phyloP scores from a whole-genome alignment of 139 green algal genomes.

The Tetratostichococcus sp. region DNA sequence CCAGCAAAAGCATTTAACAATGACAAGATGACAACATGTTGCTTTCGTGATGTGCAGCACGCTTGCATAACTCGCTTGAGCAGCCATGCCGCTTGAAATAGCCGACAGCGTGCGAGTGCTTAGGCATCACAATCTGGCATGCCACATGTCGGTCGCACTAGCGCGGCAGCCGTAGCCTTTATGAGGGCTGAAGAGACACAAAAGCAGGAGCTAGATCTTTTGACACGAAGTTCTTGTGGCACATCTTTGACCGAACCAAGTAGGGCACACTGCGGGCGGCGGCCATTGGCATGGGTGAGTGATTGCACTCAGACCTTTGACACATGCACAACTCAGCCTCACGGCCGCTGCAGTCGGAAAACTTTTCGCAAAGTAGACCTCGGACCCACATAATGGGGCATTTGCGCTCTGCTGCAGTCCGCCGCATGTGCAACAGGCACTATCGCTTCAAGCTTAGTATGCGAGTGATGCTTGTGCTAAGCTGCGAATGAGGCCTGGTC shows the following conservation, averaged over 20 bases:
- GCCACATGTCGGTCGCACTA: slow-evolving; percentile 92
- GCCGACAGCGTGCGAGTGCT: slow-evolving; percentile 99
- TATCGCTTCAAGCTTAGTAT: too few species aligned
- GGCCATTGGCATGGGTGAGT: slow-evolving; percentile 42
- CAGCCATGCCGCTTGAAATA: too few species aligned
- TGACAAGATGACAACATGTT: too few species aligned
- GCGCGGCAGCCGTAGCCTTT: slow-evolving; percentile 53
- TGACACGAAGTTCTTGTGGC: slow-evolving; percentile 84
- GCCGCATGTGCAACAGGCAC: too few species aligned
- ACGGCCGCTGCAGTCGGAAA: neutral
- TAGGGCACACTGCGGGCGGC: slow-evolving; percentile 78
- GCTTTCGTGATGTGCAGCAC: too few species aligned
- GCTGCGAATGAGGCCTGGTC: too few species aligned
- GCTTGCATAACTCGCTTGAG: too few species aligned
- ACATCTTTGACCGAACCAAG: slow-evolving; percentile 85
- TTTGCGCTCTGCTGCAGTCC: too few species aligned
- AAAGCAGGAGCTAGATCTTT: slow-evolving; percentile 78
- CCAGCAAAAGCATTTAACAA: too few species aligned
- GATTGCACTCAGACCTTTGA: neutral
- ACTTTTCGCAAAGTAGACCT: too few species aligned
- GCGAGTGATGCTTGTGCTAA: too few species aligned
- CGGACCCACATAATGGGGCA: too few species aligned
- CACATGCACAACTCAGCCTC: neutral
- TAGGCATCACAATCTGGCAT: slow-evolving; percentile 96
- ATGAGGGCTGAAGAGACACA: slow-evolving; percentile 51